These are phyloP conservation scores for Fraxinus xanthoxyloides DNA, from an alignment of 305 asterid genomes.

Conservation along the genomic window DNA sequence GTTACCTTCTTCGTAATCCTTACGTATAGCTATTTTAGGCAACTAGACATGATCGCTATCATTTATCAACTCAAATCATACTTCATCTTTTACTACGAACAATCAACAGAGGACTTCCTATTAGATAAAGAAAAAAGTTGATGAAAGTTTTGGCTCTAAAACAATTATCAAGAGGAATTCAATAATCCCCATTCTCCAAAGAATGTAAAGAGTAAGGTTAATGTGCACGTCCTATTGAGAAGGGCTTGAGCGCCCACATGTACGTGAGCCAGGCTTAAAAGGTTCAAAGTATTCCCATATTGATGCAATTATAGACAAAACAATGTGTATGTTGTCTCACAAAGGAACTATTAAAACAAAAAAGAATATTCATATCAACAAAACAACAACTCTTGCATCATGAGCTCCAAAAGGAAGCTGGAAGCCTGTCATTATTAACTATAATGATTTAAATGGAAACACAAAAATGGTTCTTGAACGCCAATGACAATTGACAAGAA, in stretches of 20 bases:
- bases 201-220: not conserved
- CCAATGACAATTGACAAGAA: not conserved
- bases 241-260: not conserved
- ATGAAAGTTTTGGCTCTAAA: not conserved
- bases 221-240: not conserved
- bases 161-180: not conserved
- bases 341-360: not conserved
- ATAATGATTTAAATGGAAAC: not conserved
- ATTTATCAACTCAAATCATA: not conserved
- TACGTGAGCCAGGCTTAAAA: not conserved
- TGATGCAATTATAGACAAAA: not conserved
- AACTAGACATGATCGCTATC: not conserved
- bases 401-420: not conserved
- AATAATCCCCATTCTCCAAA: not conserved
- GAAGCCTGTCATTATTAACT: not conserved
- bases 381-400: not conserved
- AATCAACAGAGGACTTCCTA: not conserved
- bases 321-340: not conserved
- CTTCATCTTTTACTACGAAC: not conserved
- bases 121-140: not conserved
- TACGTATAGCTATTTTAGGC: not conserved
- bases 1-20: not conserved
- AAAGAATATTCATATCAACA: not conserved
- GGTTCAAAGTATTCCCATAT: not conserved
- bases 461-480: slow-evolving; percentile 5